Evolutionary conservation across 352 stramenopile genomes (phyloP).

Genomic region (Phytophthora melonis): DNA sequence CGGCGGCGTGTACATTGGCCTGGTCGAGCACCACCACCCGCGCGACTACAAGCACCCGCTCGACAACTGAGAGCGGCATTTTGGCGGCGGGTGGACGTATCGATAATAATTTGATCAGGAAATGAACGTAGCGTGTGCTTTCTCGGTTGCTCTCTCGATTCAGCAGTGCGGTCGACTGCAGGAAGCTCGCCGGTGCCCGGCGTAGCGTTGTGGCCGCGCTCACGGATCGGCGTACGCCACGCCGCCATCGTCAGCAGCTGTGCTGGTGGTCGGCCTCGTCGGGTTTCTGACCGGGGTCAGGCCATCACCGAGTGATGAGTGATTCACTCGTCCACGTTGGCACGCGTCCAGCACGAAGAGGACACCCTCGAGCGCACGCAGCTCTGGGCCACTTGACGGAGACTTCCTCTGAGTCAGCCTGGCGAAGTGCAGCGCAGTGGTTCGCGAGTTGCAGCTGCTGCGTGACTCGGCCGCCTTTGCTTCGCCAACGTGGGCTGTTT

Average conservation of each 20-base stretch:
- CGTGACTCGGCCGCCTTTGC: not conserved
- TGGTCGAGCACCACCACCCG: slow-evolving; percentile 53
- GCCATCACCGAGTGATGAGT: slow-evolving; percentile 10
- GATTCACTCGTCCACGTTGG: slow-evolving; percentile 18
- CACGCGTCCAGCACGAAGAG: slow-evolving; percentile 22
- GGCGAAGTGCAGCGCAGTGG: not conserved
- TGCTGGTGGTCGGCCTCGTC: slow-evolving; percentile 15
- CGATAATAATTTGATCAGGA: not conserved
- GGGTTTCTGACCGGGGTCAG: slow-evolving; percentile 29
- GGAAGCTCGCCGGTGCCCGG: not conserved
- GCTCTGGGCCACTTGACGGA: not conserved
- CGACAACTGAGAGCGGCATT: slow-evolving; percentile 16
- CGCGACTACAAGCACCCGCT: slow-evolving; percentile 44
- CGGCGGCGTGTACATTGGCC: slow-evolving; percentile 38
- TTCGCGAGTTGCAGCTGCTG: not conserved
- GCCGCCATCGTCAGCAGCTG: slow-evolving; percentile 20
- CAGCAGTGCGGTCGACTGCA: not conserved
- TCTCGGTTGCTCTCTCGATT: slow-evolving; percentile 4
- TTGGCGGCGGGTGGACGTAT: not conserved
- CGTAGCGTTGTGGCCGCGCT: slow-evolving; percentile 28
- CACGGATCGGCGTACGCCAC: slow-evolving; percentile 30
- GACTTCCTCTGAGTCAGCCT: not conserved
- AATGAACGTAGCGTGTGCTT: slow-evolving; percentile 22
- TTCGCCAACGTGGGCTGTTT: not conserved
- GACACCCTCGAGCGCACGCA: not conserved